These are phyloP conservation scores for Leccinum pellstonianum DNA, from an alignment of 768 basidiomycete genomes.

Conservation along the genomic window DNA sequence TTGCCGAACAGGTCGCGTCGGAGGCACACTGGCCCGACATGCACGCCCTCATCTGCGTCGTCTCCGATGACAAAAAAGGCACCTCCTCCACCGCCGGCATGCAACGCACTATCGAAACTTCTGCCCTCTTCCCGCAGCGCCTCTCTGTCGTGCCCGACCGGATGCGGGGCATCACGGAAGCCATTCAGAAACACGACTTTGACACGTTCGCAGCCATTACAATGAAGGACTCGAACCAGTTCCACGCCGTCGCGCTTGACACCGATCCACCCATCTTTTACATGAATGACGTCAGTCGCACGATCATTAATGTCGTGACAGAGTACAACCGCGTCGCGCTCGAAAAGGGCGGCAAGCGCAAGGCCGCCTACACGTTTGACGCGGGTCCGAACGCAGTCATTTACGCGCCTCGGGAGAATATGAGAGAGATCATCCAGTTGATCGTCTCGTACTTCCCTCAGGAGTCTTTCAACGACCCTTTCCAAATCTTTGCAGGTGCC, in stretches of 20 bases:
- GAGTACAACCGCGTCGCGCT: constrained; percentile 87
- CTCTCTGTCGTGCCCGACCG: constrained; percentile 88
- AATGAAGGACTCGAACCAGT: constrained; percentile 97
- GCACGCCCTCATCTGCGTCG: constrained; percentile 96
- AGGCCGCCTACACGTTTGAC: constrained; percentile 98
- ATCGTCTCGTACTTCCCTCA: constrained; percentile 89
- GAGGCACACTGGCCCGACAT: constrained; percentile 91
- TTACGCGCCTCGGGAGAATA: constrained; percentile 76
- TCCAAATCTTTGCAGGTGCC: constrained; percentile 52
- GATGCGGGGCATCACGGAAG: constrained; percentile 78
- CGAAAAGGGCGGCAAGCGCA: constrained; percentile 53
- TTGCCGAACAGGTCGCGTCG: constrained; percentile 84
- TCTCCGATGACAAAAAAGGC: constrained; percentile 94
- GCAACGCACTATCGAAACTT: constrained; percentile 97
- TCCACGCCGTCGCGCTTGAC: constrained; percentile 97
- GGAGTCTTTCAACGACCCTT: constrained; percentile 72
- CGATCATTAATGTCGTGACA: constrained; percentile 88
- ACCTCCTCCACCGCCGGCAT: constrained; percentile 94
- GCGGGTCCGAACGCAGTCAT: constrained; percentile 99
- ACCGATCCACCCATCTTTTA: constrained; percentile 99
- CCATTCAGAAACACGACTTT: constrained; percentile 81
- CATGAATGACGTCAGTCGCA: constrained; percentile 94
- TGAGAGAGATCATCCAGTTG: constrained; percentile 74
- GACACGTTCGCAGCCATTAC: constrained; percentile 87
- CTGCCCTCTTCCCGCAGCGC: constrained; percentile 81